Percentiles rank a stretch among this genome's conserved stretches.
phyloP scores from a whole-genome alignment of 805 yeast genomes.

The Kodamaea fukazawae region DNA sequence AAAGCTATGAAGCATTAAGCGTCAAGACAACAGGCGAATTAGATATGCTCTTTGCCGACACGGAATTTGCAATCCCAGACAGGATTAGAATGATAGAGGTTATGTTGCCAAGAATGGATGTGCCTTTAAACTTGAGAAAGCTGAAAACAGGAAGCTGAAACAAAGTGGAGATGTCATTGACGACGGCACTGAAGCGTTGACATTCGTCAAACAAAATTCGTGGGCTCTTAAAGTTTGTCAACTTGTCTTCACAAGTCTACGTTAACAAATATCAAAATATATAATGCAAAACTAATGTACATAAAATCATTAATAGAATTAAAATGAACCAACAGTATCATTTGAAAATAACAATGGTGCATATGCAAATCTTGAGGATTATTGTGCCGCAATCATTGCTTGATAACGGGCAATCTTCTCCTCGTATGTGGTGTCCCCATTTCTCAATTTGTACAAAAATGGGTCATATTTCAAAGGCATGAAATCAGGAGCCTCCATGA shows the following conservation, averaged over 20 bases:
- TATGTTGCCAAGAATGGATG: conserved; percentile 37
- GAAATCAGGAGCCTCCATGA: conserved; percentile 24
- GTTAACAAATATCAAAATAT: no score
- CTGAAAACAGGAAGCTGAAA: no score
- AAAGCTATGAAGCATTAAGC: conserved; percentile 23
- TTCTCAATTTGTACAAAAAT: conserved; percentile 19
- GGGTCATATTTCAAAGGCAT: conserved; percentile 30
- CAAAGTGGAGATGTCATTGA: no score
- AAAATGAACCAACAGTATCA: no score
- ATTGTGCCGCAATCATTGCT: neutral
- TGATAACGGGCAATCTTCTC: conserved; percentile 21
- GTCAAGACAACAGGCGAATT: conserved; percentile 28
- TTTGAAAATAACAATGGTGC: no score
- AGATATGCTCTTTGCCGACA: conserved; percentile 23
- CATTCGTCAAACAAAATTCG: no score
- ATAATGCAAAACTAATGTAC: no score
- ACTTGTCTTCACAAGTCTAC: no score
- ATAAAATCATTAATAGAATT: no score
- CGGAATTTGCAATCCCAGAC: conserved; percentile 27
- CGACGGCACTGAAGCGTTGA: no score
- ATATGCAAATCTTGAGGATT: no score
- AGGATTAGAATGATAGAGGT: conserved; percentile 36
- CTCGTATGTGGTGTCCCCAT: conserved; percentile 24
- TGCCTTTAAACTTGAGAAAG: conserved; percentile 24
- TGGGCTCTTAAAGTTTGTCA: no score